phyloP scores from a whole-genome alignment of 768 basidiomycete species.

The Amanita rubescens region DNA sequence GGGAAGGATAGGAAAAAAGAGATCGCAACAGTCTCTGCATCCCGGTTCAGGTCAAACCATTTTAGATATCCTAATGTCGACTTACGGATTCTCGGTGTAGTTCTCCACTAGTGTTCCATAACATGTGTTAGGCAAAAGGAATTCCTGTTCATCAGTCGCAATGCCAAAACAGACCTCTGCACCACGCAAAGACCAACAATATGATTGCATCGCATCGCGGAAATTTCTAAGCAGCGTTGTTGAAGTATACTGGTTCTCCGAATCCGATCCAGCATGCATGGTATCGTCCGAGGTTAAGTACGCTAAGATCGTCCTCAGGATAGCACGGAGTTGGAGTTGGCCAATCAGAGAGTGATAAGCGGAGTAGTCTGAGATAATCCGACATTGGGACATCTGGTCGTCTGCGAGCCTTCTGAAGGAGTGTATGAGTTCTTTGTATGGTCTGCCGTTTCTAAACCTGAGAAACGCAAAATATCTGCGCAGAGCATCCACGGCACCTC shows the following conservation, averaged over 20 bases:
- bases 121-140: slow-evolving; percentile 45
- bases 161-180: slow-evolving; percentile 50
- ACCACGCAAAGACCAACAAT: slow-evolving; percentile 41
- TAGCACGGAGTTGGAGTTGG: slow-evolving; percentile 23
- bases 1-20: slow-evolving; percentile 51
- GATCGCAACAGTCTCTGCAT: slow-evolving; percentile 35
- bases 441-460: slow-evolving; percentile 48
- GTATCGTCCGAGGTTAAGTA: slow-evolving; percentile 19
- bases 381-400: slow-evolving; percentile 12
- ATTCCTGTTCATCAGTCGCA: slow-evolving; percentile 48
- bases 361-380: slow-evolving; percentile 20
- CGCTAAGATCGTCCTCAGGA: slow-evolving; percentile 24
- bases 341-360: slow-evolving; percentile 24
- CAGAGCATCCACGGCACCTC: slow-evolving; percentile 26
- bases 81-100: slow-evolving; percentile 35
- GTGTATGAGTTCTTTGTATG: slow-evolving; percentile 34
- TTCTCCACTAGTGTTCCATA: slow-evolving; percentile 47
- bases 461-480: slow-evolving; percentile 48
- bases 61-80: slow-evolving; percentile 8
- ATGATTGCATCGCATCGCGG: slow-evolving; percentile 28
- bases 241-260: background rate
- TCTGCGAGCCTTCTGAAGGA: slow-evolving; percentile 16
- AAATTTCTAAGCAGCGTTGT: slow-evolving; percentile 18
- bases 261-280: background rate
- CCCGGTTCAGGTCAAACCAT: background rate